Conservation (phyloP, 2,329 filamentous ascomycete species). For the Microdochium nivale region DNA sequence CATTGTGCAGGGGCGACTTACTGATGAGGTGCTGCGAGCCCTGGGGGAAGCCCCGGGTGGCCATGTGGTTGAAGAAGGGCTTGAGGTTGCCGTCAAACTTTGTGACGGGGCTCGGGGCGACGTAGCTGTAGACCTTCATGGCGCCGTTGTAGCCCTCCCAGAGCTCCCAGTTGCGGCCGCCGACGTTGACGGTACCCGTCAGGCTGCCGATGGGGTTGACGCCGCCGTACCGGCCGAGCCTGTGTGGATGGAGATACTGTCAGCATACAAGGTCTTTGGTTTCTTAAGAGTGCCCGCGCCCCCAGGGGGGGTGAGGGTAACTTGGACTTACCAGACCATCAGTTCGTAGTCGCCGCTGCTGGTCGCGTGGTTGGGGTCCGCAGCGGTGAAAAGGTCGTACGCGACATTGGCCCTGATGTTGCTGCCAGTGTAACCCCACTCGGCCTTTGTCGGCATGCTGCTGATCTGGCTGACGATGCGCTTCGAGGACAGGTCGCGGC, state of each 20-base stretch:
- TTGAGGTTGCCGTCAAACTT: conserved; percentile 44
- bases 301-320: too few relatives aligned
- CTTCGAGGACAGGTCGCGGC: conserved; percentile 19
- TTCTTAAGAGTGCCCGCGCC: too few relatives aligned
- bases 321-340: conserved; percentile 55
- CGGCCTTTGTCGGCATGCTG: conserved; percentile 23
- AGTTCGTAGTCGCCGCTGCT: conserved; percentile 45
- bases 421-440: conserved; percentile 36
- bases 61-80: conserved; percentile 43
- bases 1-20: too few relatives aligned
- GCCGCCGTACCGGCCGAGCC: conserved; percentile 47
- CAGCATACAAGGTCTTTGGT: too few relatives aligned
- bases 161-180: conserved; percentile 40
- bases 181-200: conserved; percentile 41
- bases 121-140: conserved; percentile 47
- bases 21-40: conserved; percentile 15
- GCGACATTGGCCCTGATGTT: conserved; percentile 48
- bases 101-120: conserved; percentile 25
- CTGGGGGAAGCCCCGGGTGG: conserved; percentile 29
- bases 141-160: conserved; percentile 45
- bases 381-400: conserved; percentile 52
- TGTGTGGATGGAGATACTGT: too few relatives aligned
- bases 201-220: conserved; percentile 42
- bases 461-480: conserved; percentile 22
- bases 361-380: conserved; percentile 21